phyloP scores from a whole-genome alignment of 257 asterid species.

The Gentiana macrophylla region DNA sequence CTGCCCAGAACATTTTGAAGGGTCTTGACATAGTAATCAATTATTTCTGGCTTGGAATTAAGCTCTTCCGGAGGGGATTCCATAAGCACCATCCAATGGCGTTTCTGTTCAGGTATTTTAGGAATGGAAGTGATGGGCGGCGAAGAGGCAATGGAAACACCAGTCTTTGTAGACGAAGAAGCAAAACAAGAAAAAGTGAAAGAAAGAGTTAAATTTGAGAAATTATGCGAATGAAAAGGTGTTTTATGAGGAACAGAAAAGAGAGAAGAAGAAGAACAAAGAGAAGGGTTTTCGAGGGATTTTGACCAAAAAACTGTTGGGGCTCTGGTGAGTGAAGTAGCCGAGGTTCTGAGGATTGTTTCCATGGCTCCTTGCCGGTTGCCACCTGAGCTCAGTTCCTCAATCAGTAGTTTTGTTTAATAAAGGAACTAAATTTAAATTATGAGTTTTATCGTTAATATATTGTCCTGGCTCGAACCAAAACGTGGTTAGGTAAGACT shows the following conservation, averaged over 20 bases:
- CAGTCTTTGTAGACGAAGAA: constrained; percentile 17
- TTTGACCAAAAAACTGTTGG: constrained; percentile 17
- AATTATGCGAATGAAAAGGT: not conserved
- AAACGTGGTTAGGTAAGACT: too few species aligned
- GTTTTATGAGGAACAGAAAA: constrained; percentile 14
- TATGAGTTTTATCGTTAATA: too few species aligned
- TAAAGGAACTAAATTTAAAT: too few species aligned
- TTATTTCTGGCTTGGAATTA: constrained; percentile 39
- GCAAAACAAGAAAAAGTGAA: constrained; percentile 8
- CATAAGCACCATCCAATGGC: constrained; percentile 74
- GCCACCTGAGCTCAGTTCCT: not conserved
- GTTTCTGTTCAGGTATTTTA: constrained; percentile 14
- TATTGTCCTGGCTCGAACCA: too few species aligned
- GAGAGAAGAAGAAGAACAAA: constrained; percentile 8
- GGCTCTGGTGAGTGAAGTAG: constrained; percentile 18
- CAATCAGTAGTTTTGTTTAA: not conserved
- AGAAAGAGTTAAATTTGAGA: not conserved
- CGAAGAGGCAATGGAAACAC: constrained; percentile 4
- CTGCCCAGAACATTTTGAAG: constrained; percentile 59
- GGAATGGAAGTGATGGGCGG: constrained; percentile 5
- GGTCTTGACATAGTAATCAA: constrained; percentile 59
- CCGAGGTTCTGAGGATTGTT: constrained; percentile 22
- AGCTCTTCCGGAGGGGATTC: constrained; percentile 40
- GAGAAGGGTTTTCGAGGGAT: constrained; percentile 18
- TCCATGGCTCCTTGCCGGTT: constrained; percentile 3